phyloP scores from a whole-genome alignment of 768 basidiomycete genomes.

The Sarcodon sp. region DNA sequence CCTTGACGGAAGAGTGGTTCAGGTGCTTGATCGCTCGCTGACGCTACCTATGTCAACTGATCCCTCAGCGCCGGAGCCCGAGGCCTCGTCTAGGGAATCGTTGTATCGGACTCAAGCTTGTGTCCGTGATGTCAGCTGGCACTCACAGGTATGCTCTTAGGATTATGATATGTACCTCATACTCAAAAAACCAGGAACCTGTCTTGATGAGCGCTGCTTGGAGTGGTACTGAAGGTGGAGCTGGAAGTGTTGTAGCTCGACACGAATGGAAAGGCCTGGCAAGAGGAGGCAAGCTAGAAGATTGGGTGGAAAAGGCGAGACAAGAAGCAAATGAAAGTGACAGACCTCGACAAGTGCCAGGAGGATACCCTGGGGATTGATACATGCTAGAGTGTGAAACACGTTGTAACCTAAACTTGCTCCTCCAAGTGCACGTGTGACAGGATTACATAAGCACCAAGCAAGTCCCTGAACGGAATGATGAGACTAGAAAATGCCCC shows the following conservation, averaged over 20 bases:
- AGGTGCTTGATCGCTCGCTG: constrained; percentile 71
- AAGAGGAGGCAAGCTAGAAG: constrained; percentile 51
- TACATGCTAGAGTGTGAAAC: too few species aligned
- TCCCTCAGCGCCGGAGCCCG: constrained; percentile 51
- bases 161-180: background rate
- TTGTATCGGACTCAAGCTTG: constrained; percentile 27
- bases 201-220: constrained; percentile 88
- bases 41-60: constrained; percentile 60
- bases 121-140: constrained; percentile 95
- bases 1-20: constrained; percentile 76
- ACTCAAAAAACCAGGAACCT: constrained; percentile 46
- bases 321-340: constrained; percentile 18
- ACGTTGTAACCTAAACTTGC: too few species aligned
- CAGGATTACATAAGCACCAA: too few species aligned
- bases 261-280: constrained; percentile 98
- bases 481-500: too few species aligned
- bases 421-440: too few species aligned
- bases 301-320: constrained; percentile 51
- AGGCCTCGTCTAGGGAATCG: constrained; percentile 12
- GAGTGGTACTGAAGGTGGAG: constrained; percentile 28
- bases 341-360: background rate
- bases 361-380: too few species aligned
- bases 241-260: constrained; percentile 70
- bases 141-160: constrained; percentile 44
- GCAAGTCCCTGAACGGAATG: too few species aligned